Evolutionary conservation across 1,139 yeast genomes (phyloP).

Genomic region (Yamadazyma dushanensis): DNA sequence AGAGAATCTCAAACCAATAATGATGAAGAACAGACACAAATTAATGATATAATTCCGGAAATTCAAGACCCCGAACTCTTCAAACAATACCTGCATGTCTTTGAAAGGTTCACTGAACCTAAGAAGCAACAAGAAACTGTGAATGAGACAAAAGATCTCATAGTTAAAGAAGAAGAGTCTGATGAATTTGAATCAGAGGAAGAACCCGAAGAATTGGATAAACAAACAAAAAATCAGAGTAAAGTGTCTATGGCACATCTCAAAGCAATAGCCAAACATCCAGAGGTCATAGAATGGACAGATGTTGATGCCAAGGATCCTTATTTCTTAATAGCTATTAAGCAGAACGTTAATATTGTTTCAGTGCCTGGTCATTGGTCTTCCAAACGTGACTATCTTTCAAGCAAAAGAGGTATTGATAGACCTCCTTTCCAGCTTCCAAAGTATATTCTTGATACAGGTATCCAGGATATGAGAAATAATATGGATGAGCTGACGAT

Average conservation of each 20-base stretch:
- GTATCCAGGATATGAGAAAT: conserved; percentile 85
- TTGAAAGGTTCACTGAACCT: conserved; percentile 2
- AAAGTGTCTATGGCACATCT: conserved; percentile 69
- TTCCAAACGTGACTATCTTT: conserved; percentile 73
- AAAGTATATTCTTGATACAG: conserved; percentile 74
- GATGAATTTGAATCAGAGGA: conserved; percentile 16
- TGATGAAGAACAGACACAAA: not conserved
- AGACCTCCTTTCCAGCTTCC: conserved; percentile 79
- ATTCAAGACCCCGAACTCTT: conserved; percentile 6
- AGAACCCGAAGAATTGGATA: conserved; percentile 23
- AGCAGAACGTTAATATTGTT: conserved; percentile 64
- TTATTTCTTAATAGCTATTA: conserved; percentile 58
- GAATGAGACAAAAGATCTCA: not conserved
- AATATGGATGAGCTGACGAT: conserved; percentile 51
- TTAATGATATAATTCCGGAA: not conserved
- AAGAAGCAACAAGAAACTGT: conserved; percentile 1
- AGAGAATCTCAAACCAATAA: not conserved
- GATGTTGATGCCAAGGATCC: conserved; percentile 90
- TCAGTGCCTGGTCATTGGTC: conserved; percentile 90
- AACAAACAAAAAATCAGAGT: conserved; percentile 49
- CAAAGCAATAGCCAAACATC: conserved; percentile 58
- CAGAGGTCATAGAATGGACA: conserved; percentile 81
- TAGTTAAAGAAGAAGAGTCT: conserved; percentile 19
- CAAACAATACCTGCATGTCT: conserved; percentile 7
- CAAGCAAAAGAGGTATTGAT: conserved; percentile 70